Evolutionary conservation across 2,329 filamentous ascomycete species (phyloP).

Genomic region (Penicillium sp.): DNA sequence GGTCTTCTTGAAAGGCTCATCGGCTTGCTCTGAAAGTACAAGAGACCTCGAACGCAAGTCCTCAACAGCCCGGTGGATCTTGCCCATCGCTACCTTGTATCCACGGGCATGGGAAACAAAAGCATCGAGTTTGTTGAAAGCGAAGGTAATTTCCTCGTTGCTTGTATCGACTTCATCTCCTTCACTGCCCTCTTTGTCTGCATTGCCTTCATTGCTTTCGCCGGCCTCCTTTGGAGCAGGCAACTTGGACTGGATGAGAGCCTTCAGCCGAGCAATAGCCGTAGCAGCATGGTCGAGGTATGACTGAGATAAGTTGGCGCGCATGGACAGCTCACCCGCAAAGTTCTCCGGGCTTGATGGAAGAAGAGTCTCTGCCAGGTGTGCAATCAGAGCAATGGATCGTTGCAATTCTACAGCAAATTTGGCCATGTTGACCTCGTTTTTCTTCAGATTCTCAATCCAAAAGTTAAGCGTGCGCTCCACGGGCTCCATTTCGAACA

Average conservation of each 20-base stretch:
- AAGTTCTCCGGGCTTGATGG: slow-evolving; percentile 68
- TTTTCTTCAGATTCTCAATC: slow-evolving; percentile 79
- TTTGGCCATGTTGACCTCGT: slow-evolving; percentile 82
- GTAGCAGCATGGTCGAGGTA: slow-evolving; percentile 76
- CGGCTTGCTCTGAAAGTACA: slow-evolving; percentile 67
- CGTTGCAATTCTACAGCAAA: slow-evolving; percentile 79
- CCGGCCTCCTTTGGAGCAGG: slow-evolving; percentile 59
- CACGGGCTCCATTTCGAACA: slow-evolving; percentile 87
- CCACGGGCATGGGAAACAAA: slow-evolving; percentile 76
- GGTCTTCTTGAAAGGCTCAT: slow-evolving; percentile 68
- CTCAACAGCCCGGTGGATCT: slow-evolving; percentile 72
- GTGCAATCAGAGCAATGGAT: slow-evolving; percentile 82
- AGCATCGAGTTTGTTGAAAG: slow-evolving; percentile 69
- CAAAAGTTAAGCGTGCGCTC: slow-evolving; percentile 85
- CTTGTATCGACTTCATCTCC: slow-evolving; percentile 57
- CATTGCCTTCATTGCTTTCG: slow-evolving; percentile 54
- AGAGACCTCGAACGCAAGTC: slow-evolving; percentile 76
- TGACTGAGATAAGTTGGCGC: slow-evolving; percentile 72
- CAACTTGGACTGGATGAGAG: slow-evolving; percentile 67
- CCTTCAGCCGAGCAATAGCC: slow-evolving; percentile 63
- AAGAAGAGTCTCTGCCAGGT: slow-evolving; percentile 80
- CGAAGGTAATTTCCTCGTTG: slow-evolving; percentile 65
- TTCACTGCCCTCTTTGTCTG: slow-evolving; percentile 49
- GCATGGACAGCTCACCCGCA: slow-evolving; percentile 78
- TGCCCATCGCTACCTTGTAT: slow-evolving; percentile 78